Evolutionary conservation across 345 rosid genomes (phyloP), one percentile per base, ranked within the genome.

Genomic region (Aegle marmelos): DNA sequence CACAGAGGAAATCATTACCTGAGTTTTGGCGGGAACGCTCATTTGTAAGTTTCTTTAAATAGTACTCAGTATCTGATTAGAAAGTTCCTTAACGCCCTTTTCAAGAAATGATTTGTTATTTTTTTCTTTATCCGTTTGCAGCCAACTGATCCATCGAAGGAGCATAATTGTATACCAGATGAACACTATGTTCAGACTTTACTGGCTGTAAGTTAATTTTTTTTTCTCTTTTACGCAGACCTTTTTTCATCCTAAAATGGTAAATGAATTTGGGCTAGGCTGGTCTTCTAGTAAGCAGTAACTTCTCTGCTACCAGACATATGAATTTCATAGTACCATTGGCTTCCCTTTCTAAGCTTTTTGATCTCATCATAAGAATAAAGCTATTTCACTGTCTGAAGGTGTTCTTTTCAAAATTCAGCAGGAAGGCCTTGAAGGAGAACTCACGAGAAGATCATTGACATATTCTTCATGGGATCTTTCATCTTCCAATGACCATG

Each of bases 101-200:
- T 67, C 41, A n/a, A 50, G 70, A 41, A 36, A 71, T 70, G 59
- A 56, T 24, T 53, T 50, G n/a, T 34, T 60, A 68, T 65, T 31
- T 60, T 27, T 68, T 57, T 65, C 41, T 30, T 77, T 13, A 59
- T 45, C 78, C 54, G 28, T 75, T 77, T 85, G 85, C 91, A 96
- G 98, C 94, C 95, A 63, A 84, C 81, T 73, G 96, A 96, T 85
- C 84, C 89, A 69, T 80, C 91, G 56, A 90, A 85, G 80, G 98
- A 96, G 88, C 98, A 93, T 85, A 93, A 94, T 82, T 94, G 98
- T 75, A 94, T 94, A 84, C 98, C 98, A 9, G 98, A 93, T 89
- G 98, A 94, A 84, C 98, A 95, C 85, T 93, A 93, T 66, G 98
- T 95, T 72, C 98, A 90, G 89, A 95, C 98, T 68, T 83, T 93